These are phyloP conservation scores for Phytopythium delawarense DNA, from an alignment of 352 stramenopile genomes.

Conservation along the genomic window DNA sequence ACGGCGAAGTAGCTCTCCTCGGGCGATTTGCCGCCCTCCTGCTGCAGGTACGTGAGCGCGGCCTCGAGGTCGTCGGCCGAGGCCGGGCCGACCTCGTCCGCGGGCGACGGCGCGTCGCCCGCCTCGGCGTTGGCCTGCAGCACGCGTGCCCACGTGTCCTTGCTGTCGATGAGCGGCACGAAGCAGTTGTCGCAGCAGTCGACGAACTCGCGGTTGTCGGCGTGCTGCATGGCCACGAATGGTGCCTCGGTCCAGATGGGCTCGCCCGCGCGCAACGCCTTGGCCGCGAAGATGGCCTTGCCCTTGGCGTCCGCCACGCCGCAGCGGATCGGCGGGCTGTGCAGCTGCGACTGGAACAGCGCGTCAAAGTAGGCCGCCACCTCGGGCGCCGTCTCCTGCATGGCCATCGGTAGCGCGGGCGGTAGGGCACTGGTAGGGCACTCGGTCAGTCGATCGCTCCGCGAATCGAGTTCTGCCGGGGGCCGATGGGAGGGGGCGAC, in stretches of 20 bases:
- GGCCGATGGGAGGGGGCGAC: no score
- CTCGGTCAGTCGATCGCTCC: not conserved
- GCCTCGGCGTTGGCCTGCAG: constrained; percentile 30
- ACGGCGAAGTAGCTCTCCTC: constrained; percentile 74
- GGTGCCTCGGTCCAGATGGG: constrained; percentile 54
- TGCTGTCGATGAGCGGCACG: constrained; percentile 64
- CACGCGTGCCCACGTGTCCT: constrained; percentile 52
- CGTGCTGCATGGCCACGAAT: constrained; percentile 69
- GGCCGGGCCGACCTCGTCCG: constrained; percentile 35
- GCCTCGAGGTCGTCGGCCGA: constrained; percentile 48
- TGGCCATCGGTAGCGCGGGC: constrained; percentile 1
- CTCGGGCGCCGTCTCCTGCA: constrained; percentile 37
- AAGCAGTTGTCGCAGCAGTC: constrained; percentile 82
- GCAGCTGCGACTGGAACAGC: constrained; percentile 47
- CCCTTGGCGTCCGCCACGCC: constrained; percentile 50
- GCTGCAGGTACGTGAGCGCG: constrained; percentile 57
- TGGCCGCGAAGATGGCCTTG: constrained; percentile 67
- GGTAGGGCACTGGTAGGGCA: no score
- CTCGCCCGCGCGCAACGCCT: constrained; percentile 52
- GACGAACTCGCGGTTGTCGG: constrained; percentile 79
- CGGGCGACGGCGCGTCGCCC: constrained; percentile 34
- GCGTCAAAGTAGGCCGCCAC: constrained; percentile 63
- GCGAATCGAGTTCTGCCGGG: not conserved
- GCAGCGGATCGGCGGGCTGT: constrained; percentile 49
- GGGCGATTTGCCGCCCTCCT: constrained; percentile 54